phyloP scores from a whole-genome alignment of 768 basidiomycete genomes.

The Tricholoma sp. region DNA sequence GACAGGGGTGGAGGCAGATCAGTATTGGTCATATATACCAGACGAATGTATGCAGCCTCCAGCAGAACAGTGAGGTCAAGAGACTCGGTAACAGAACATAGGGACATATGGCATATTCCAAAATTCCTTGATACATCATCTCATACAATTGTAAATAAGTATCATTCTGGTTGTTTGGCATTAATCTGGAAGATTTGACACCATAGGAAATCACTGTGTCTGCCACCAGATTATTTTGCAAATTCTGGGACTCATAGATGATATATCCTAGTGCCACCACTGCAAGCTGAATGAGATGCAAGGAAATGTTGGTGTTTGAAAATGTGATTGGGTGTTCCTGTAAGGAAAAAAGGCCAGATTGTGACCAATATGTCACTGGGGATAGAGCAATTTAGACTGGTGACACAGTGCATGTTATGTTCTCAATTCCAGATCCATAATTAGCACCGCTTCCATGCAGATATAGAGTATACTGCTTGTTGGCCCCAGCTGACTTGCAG shows the following conservation, averaged over 20 bases:
- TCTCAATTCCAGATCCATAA: constrained; percentile 9
- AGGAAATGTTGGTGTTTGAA: neutral
- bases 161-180: neutral
- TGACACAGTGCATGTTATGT: constrained; percentile 15
- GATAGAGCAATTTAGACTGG: constrained; percentile 12
- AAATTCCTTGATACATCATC: constrained; percentile 20
- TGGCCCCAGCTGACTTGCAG: constrained; percentile 3
- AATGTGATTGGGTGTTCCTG: neutral
- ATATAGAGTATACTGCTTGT: constrained; percentile 11
- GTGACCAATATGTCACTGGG: constrained; percentile 9
- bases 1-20: neutral
- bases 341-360: no score
- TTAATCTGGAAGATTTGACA: constrained; percentile 10
- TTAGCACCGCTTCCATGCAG: constrained; percentile 1
- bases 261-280: constrained; percentile 7
- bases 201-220: constrained; percentile 18
- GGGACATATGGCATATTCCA: constrained; percentile 17
- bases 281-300: constrained; percentile 7
- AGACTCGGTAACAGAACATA: neutral
- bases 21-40: neutral
- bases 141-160: constrained; percentile 14
- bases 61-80: neutral
- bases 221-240: constrained; percentile 11
- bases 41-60: neutral
- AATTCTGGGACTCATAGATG: constrained; percentile 8